Percentiles rank a stretch among this genome's conserved stretches.
Conservation (phyloP, 495 filamentous ascomycete species). For the Filosporella fistucella region DNA sequence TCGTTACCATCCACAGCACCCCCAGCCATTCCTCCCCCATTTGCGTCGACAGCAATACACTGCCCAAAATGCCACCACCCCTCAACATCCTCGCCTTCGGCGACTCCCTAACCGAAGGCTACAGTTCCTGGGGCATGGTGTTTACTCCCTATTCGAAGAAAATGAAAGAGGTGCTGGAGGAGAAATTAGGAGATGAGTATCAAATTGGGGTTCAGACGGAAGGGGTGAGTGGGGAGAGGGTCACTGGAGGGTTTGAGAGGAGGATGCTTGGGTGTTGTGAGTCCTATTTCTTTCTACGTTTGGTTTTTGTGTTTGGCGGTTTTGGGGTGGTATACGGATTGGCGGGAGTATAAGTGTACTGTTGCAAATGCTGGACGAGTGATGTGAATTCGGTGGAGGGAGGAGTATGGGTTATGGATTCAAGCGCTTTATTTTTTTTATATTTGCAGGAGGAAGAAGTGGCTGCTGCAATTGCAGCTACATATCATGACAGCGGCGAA, state of each 20-base stretch:
- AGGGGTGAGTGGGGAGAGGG: slow-evolving; percentile 17
- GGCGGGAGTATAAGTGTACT: too few species aligned
- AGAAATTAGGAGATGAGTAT: not conserved
- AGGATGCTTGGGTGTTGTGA: slow-evolving; percentile 13
- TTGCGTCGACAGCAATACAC: not conserved
- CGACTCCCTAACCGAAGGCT: slow-evolving; percentile 58
- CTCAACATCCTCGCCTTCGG: slow-evolving; percentile 60
- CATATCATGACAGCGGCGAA: too few species aligned
- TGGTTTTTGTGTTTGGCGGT: too few species aligned
- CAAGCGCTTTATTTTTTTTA: too few species aligned
- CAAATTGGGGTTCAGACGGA: slow-evolving; percentile 6
- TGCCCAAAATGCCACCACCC: not conserved
- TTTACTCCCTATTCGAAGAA: slow-evolving; percentile 46
- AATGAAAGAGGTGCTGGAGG: not conserved
- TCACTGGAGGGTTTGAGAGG: slow-evolving; percentile 4
- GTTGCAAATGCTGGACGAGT: too few species aligned
- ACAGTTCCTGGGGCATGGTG: slow-evolving; percentile 34
- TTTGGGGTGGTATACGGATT: too few species aligned
- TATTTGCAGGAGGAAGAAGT: too few species aligned
- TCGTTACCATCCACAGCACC: not conserved
- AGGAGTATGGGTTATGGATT: too few species aligned
- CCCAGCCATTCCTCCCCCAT: not conserved
- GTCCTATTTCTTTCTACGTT: too few species aligned
- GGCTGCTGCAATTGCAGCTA: too few species aligned
- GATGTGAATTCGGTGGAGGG: too few species aligned